Evolutionary conservation across 192 early-diverging fungal genomes (phyloP), one percentile per base, ranked within the genome.

Genomic region (Haplosporangium gracile): DNA sequence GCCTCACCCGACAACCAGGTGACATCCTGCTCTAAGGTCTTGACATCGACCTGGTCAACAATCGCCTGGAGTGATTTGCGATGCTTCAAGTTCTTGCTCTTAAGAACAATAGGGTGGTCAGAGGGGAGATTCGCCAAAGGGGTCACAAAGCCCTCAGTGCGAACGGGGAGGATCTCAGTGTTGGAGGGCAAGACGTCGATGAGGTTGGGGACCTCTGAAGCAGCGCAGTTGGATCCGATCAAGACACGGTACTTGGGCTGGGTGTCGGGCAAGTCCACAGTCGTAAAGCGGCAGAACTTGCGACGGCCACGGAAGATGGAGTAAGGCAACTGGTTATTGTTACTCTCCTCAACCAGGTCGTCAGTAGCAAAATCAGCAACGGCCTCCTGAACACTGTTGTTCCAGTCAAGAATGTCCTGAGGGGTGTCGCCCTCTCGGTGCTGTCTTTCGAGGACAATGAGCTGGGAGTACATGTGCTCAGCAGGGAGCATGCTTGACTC

Each of bases 1-100:
- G 80, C 82, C 72, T 89, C 89, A 26, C 89, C 89, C 11, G 89
- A 80, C 68, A 89, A 74, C 76, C 82, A 89, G 22, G 85, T 88
- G 5, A 89, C 89, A 74, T 89, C 89, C 76, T 88, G 43, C 82
- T 88, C 88, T 57, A 88, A 26, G 0, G 75, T 77, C 72, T 80
- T 78, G 47, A 85, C 43, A 63, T 88, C 79, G 5, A 88, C 88
- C 68, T 80, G 78, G 57, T 84, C 82, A 26, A 88, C 88, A 63
- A 88, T 72, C 2, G 74, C 65, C 40, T 81, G 85, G 1, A 85
- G 74, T 4, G 79, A 47, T 74, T 89, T 75, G 36, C 78, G 60
- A 43, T 85, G 39, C 32, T 82, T 82, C 55, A 88, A 77, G 13
- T 42, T 70, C 82, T 65, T 79, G 78, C 75, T 63, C 68, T 87